Percentiles rank a stretch among this genome's conserved stretches.
Evolutionary conservation across 352 stramenopile species (phyloP).

Genomic region (Phytopythium vexans): DNA sequence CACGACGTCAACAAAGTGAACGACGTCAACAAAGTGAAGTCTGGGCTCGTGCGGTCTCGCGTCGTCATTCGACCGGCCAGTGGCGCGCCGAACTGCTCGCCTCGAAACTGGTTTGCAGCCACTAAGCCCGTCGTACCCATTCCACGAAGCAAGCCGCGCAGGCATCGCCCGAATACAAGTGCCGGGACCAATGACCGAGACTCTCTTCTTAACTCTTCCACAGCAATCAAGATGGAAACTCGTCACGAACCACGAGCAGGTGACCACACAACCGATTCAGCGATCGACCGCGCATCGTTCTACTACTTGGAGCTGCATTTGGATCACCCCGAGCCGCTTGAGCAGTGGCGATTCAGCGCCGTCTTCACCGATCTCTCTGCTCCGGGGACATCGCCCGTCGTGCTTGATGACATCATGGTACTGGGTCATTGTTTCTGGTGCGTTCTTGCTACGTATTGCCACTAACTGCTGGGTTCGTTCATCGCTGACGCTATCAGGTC

Average conservation of each 20-base stretch:
- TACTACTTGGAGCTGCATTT: slow-evolving; percentile 52
- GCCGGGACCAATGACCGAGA: no score
- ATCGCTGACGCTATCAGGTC: slow-evolving; percentile 16
- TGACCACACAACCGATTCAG: no score
- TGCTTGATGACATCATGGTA: slow-evolving; percentile 41
- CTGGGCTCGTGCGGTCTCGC: background rate
- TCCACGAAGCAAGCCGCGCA: background rate
- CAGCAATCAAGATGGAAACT: background rate
- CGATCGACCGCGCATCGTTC: slow-evolving; percentile 34
- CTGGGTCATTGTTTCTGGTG: background rate
- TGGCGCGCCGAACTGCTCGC: background rate
- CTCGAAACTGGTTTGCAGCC: slow-evolving; percentile 2
- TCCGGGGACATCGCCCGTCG: slow-evolving; percentile 16
- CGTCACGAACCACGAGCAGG: slow-evolving; percentile 1
- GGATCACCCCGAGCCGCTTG: slow-evolving; percentile 34
- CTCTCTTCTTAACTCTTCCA: no score
- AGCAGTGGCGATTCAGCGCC: slow-evolving; percentile 38
- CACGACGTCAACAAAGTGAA: no score
- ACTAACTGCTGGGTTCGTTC: background rate
- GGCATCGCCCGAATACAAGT: no score
- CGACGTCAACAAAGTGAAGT: background rate
- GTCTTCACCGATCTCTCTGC: slow-evolving; percentile 44
- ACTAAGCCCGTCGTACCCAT: background rate
- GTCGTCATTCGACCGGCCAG: background rate
- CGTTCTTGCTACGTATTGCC: background rate